A percentile compares a stretch with the other conserved stretches of the same genome.
Conservation (phyloP, 257 asterid species). For the Salvia splendens region DNA sequence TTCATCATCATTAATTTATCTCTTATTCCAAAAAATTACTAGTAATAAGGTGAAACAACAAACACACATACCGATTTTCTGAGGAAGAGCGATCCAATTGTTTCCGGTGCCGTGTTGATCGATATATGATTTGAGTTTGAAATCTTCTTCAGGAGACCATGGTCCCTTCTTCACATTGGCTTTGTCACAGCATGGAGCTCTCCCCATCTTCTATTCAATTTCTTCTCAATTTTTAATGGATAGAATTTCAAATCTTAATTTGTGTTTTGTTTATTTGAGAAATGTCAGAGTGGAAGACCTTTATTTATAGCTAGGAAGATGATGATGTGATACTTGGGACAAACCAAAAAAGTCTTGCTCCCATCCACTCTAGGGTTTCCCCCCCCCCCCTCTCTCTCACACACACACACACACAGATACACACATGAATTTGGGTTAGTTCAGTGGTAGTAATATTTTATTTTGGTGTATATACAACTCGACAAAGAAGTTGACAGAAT, state of each 20-base stretch:
- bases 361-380: slow-evolving; percentile 42
- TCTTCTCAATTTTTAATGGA: neutral
- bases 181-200: slow-evolving; percentile 97
- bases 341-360: slow-evolving; percentile 50
- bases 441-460: slow-evolving; percentile 33
- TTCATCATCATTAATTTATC: neutral
- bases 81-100: slow-evolving; percentile 96
- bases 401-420: slow-evolving; percentile 1
- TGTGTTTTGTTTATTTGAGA: slow-evolving; percentile 22
- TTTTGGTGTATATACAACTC: slow-evolving; percentile 17
- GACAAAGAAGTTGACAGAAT: slow-evolving; percentile 45
- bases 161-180: slow-evolving; percentile 91
- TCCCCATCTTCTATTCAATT: slow-evolving; percentile 55
- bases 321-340: slow-evolving; percentile 58
- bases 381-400: slow-evolving; percentile 17
- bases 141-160: slow-evolving; percentile 95
- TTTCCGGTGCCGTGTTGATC: slow-evolving; percentile 73
- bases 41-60: neutral
- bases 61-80: slow-evolving; percentile 54
- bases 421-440: slow-evolving; percentile 58
- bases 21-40: no score
- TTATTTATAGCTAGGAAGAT: slow-evolving; percentile 56
- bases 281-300: slow-evolving; percentile 61
- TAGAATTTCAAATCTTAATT: slow-evolving; percentile 5
- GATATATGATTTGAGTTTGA: slow-evolving; percentile 72